Percentiles rank a stretch among this genome's conserved stretches.
Conservation (phyloP, 495 filamentous ascomycete genomes). For the Clohesyomyces aquaticus region DNA sequence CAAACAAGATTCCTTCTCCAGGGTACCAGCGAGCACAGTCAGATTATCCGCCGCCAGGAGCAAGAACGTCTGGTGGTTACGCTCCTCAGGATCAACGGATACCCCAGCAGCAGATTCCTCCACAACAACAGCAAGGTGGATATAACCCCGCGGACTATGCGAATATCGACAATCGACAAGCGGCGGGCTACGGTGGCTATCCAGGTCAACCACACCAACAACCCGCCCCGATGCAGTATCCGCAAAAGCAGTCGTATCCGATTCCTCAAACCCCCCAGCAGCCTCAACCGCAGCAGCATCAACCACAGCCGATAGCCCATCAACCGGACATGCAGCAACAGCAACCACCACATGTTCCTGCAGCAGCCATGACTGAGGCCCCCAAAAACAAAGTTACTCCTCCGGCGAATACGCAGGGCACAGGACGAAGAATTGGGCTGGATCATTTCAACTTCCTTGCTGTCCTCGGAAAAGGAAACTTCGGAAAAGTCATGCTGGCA, state of each 20-base stretch:
- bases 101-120: slow-evolving; percentile 20
- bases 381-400: slow-evolving; percentile 40
- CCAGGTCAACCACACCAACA: slow-evolving; percentile 53
- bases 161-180: too few species aligned
- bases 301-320: slow-evolving; percentile 54
- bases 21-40: slow-evolving; percentile 51
- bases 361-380: slow-evolving; percentile 35
- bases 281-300: slow-evolving; percentile 43
- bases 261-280: slow-evolving; percentile 43
- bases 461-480: slow-evolving; percentile 98
- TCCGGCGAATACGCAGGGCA: slow-evolving; percentile 55
- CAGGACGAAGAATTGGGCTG: slow-evolving; percentile 81
- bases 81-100: slow-evolving; percentile 34
- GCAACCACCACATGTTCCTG: slow-evolving; percentile 35
- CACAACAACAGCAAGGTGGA: slow-evolving; percentile 35
- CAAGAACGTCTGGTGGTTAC: slow-evolving; percentile 29
- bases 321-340: slow-evolving; percentile 37
- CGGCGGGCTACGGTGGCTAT: too few species aligned
- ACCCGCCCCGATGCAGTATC: slow-evolving; percentile 72
- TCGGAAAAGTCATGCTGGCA: slow-evolving; percentile 99
- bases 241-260: slow-evolving; percentile 65
- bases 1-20: slow-evolving; percentile 46
- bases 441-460: slow-evolving; percentile 99
- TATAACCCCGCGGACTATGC: slow-evolving; percentile 43
- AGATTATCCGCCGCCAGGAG: slow-evolving; percentile 47